Evolutionary conservation across 2,329 filamentous ascomycete species (phyloP).

Genomic region (Trichoderma atrobrunneum): DNA sequence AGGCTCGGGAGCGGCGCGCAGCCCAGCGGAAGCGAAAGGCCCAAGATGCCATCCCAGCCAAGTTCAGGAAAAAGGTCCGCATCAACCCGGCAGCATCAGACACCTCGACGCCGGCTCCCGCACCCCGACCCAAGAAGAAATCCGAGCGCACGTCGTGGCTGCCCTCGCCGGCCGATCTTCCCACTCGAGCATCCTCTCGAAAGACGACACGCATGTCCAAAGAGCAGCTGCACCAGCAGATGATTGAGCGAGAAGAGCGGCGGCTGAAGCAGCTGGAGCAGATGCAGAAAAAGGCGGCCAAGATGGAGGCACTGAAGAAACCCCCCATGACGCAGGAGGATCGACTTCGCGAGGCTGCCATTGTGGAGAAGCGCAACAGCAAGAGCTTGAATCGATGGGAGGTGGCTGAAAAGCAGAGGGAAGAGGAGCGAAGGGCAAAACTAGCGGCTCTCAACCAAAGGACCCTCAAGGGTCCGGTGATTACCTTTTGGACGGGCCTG

Average conservation of each 20-base stretch:
- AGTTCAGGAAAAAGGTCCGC: conserved; percentile 72
- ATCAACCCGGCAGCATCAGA: conserved; percentile 54
- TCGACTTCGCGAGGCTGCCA: conserved; percentile 74
- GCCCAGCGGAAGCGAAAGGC: conserved; percentile 77
- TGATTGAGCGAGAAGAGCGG: conserved; percentile 69
- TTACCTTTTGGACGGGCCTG: conserved; percentile 91
- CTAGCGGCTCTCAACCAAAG: conserved; percentile 85
- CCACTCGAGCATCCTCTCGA: conserved; percentile 57
- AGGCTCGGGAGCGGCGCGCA: conserved; percentile 65
- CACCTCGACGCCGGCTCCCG: conserved; percentile 32
- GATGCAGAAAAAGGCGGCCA: conserved; percentile 67
- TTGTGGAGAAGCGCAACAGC: conserved; percentile 80
- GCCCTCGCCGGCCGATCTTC: conserved; percentile 52
- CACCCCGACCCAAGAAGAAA: conserved; percentile 56
- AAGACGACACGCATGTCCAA: conserved; percentile 59
- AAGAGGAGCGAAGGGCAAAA: conserved; percentile 77
- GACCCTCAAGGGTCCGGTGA: conserved; percentile 81
- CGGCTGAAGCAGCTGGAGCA: conserved; percentile 67
- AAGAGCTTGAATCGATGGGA: conserved; percentile 94
- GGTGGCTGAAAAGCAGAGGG: conserved; percentile 82
- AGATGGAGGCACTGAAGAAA: conserved; percentile 70
- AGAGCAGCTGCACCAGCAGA: conserved; percentile 64
- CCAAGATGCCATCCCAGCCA: conserved; percentile 68
- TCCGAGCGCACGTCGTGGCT: conserved; percentile 60
- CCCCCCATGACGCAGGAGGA: conserved; percentile 85